phyloP scores from a whole-genome alignment of 129 eudicot genomes.

The Escallonia rubra region DNA sequence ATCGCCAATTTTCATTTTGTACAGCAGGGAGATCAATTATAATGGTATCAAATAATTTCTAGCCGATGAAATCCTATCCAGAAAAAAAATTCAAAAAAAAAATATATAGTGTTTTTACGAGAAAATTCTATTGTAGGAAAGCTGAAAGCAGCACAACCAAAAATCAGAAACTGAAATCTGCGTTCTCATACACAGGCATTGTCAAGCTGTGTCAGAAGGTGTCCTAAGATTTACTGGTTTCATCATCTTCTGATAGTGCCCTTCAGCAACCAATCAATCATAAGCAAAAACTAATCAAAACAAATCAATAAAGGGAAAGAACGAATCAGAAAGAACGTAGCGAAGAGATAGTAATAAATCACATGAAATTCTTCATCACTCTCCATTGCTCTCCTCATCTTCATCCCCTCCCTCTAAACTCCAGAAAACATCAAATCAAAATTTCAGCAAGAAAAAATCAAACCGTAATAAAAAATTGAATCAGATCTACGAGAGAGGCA shows the following conservation, averaged over 20 bases:
- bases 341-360: constrained; percentile 22
- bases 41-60: no score
- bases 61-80: no score
- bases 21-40: no score
- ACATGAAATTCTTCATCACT: constrained; percentile 11
- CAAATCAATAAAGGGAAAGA: neutral
- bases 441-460: no score
- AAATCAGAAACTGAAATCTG: constrained; percentile 40
- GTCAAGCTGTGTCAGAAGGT: constrained; percentile 71
- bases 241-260: constrained; percentile 35
- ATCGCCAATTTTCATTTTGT: no score
- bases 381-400: constrained; percentile 11
- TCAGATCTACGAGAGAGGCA: neutral
- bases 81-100: no score
- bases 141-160: neutral
- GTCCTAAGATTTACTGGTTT: constrained; percentile 63
- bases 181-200: constrained; percentile 64
- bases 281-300: no score
- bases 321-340: constrained; percentile 63
- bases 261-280: no score
- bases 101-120: no score
- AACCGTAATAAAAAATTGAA: neutral
- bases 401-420: neutral
- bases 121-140: no score
- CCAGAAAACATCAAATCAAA: no score